Conservation (phyloP, 768 basidiomycete genomes). For the Cyclocybe aegerita region DNA sequence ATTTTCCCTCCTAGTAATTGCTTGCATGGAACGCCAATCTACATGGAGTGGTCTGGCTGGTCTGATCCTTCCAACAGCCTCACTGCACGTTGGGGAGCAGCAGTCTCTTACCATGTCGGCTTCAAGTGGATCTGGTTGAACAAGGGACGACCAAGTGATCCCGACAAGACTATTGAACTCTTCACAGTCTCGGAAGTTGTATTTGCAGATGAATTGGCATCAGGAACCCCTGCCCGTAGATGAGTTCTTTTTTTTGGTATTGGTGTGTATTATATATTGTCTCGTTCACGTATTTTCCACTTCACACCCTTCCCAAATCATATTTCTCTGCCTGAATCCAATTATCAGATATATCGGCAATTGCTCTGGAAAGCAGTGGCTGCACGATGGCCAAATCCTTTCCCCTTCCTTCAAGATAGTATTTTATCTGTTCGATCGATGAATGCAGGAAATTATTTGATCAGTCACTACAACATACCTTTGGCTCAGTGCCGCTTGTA, state of each 20-base stretch:
- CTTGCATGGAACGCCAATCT: conserved; percentile 37
- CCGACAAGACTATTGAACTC: conserved; percentile 26
- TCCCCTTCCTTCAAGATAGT: conserved; percentile 83
- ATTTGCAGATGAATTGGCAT: conserved; percentile 39
- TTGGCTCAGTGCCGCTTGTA: conserved; percentile 90
- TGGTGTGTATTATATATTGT: neutral
- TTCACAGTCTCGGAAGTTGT: conserved; percentile 30
- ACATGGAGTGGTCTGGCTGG: conserved; percentile 48
- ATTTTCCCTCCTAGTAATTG: conserved; percentile 32
- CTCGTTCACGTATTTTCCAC: neutral
- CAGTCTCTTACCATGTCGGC: conserved; percentile 43
- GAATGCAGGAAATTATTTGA: neutral
- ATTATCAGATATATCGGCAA: conserved; percentile 55
- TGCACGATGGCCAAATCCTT: conserved; percentile 46
- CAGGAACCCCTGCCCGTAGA: neutral
- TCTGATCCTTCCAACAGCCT: conserved; percentile 37
- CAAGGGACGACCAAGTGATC: conserved; percentile 16
- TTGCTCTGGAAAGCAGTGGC: conserved; percentile 50
- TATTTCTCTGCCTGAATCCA: conserved; percentile 70
- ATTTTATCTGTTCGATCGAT: conserved; percentile 65
- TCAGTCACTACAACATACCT: conserved; percentile 43
- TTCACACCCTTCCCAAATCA: conserved; percentile 15
- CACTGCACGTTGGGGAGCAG: conserved; percentile 41
- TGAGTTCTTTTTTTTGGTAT: neutral
- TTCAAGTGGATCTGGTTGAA: conserved; percentile 56